phyloP scores from a whole-genome alignment of 2,329 filamentous ascomycete species.

The Colletotrichum truncatum region DNA sequence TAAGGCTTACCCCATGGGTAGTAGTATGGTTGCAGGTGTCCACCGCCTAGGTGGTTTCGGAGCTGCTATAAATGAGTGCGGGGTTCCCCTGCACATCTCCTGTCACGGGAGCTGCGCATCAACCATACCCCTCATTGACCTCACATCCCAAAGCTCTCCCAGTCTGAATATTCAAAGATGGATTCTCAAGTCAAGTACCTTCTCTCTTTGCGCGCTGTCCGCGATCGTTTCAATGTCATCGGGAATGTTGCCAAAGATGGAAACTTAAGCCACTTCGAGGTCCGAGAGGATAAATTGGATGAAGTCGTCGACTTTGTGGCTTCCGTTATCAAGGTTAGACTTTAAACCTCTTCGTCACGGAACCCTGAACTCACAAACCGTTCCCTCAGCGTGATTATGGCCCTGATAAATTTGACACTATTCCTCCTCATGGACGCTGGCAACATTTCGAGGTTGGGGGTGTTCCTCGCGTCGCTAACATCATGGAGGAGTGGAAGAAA shows the following conservation, averaged over 20 bases:
- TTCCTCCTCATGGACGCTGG: conserved; percentile 67
- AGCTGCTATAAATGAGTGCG: conserved; percentile 1
- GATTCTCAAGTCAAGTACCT: conserved; percentile 41
- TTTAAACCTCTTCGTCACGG: not conserved
- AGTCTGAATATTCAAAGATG: not conserved
- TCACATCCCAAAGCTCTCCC: not conserved
- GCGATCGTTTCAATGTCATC: conserved; percentile 44
- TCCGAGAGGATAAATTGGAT: conserved; percentile 46
- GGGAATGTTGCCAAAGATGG: conserved; percentile 46
- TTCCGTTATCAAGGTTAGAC: conserved; percentile 51
- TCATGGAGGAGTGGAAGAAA: conserved; percentile 55
- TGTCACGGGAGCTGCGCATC: not conserved
- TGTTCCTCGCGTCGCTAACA: conserved; percentile 54
- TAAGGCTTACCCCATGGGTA: not conserved
- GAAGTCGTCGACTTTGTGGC: conserved; percentile 52
- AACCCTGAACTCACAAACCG: not conserved
- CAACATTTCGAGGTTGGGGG: conserved; percentile 70
- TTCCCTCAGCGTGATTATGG: conserved; percentile 57
- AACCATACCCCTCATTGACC: not conserved
- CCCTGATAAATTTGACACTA: conserved; percentile 53
- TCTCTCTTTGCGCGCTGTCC: conserved; percentile 45
- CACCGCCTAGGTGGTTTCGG: not conserved
- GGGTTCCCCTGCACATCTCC: not conserved
- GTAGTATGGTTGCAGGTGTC: not conserved
- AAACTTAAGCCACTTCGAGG: conserved; percentile 51